These are phyloP conservation scores for Myriosclerotinia scirpicola DNA, from an alignment of 2,329 filamentous ascomycete species.

Conservation along the genomic window DNA sequence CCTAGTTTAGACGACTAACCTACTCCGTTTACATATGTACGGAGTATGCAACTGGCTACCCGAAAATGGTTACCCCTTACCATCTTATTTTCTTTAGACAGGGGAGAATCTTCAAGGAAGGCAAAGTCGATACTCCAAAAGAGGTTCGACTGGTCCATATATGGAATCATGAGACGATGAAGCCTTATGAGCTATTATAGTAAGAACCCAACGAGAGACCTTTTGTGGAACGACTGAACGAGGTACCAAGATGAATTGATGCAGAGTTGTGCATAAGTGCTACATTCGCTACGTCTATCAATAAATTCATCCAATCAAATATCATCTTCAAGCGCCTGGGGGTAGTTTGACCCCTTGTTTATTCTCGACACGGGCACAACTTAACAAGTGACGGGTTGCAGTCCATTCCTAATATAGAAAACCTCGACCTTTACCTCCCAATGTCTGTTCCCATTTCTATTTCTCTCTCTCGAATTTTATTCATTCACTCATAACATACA, in stretches of 20 bases:
- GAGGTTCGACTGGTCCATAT: neutral
- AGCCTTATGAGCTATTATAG: slow-evolving; percentile 12
- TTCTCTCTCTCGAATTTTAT: neutral
- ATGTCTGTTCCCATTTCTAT: too few species aligned
- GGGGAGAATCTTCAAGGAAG: neutral
- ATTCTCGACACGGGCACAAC: neutral
- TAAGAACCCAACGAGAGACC: slow-evolving; percentile 2
- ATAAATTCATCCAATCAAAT: neutral
- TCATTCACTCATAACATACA: neutral
- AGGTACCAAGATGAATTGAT: slow-evolving; percentile 12
- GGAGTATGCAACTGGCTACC: too few species aligned
- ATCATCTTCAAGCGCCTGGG: slow-evolving; percentile 14
- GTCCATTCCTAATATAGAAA: slow-evolving; percentile 9
- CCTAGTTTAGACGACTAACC: too few species aligned
- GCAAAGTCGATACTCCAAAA: neutral
- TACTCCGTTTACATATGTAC: neutral
- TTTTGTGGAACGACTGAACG: slow-evolving; percentile 2
- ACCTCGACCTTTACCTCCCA: neutral
- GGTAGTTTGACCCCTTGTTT: slow-evolving; percentile 1
- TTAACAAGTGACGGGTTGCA: neutral
- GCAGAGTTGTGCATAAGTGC: slow-evolving; percentile 17
- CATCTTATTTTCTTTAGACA: neutral
- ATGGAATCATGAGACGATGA: slow-evolving; percentile 8
- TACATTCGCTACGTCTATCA: neutral
- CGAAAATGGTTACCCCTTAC: neutral